Evolutionary conservation across 139 green algal species (phyloP), one percentile per base, ranked within the genome.

Genomic region (Chlamydomonas schloesseri): DNA sequence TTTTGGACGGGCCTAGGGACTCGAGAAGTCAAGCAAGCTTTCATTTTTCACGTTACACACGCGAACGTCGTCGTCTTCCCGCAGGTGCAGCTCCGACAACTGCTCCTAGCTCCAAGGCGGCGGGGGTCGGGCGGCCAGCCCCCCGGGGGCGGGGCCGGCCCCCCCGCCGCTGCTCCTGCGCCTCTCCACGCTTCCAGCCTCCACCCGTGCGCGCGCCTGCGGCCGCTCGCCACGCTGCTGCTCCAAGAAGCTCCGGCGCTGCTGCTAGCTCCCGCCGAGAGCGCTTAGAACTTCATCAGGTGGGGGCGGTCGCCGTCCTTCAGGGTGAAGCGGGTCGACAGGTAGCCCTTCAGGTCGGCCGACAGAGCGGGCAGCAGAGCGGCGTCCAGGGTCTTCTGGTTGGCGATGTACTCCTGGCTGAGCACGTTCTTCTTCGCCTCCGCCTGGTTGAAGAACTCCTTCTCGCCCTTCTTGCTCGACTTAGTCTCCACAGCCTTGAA

Each of bases 241-340:
- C 28, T 14, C 64, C 18, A 1, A 42, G 53, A 28, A 33, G 23
- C 33, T 33, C 55, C 42, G 42, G 36, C 20, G 36, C 70, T 46
- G 57, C 23, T 71, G 33, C 15, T 24, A 37, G 37, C 46, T 34
- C 23, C 64, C 9, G 29, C 64, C 14, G n/a, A 50, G 6, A 29
- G 21, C 53, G 53, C 89, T 96, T 95, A 99, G 93, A 99, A 99
- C 91, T 98, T 98, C 93, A 99, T 97, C 65, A 99, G 92, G 94
- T 99, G 98, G 28, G 98, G 98, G 86, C 98, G 93, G 92, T 99
- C 95, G 62, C 96, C 97, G 76, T 91, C 90, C 58, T 90, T 89
- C 31, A 99, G 95, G n/a, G 95, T 95, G 93, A 99, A 99, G 79
- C 94, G 93, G 2, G 93, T 93, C 34, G 83, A 87, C 36, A 99